These are phyloP conservation scores for Yamadazyma diospyri DNA, from an alignment of 1,139 yeast species.

Conservation along the genomic window DNA sequence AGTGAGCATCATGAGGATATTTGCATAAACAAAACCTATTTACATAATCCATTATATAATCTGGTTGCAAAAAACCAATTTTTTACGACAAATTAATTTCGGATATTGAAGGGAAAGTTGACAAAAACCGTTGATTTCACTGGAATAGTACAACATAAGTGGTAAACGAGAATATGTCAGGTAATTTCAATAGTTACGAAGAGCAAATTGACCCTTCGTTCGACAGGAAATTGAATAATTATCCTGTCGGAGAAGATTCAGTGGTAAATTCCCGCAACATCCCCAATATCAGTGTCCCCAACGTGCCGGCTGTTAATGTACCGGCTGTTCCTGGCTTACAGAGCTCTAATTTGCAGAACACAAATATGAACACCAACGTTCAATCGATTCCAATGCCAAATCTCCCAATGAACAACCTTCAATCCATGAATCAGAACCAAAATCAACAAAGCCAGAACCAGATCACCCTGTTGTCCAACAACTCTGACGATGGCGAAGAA, in stretches of 20 bases:
- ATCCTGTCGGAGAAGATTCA: slow-evolving; percentile 10
- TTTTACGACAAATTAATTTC: too few relatives aligned
- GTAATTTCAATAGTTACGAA: slow-evolving; percentile 10
- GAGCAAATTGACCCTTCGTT: slow-evolving; percentile 32
- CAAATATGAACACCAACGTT: not conserved
- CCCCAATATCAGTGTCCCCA: not conserved
- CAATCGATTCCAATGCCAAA: not conserved
- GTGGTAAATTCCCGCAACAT: slow-evolving; percentile 5
- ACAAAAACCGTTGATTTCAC: not conserved
- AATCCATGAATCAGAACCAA: not conserved
- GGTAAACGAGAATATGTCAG: slow-evolving; percentile 4
- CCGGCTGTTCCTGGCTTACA: slow-evolving; percentile 4
- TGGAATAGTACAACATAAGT: not conserved
- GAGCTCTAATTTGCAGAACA: not conserved
- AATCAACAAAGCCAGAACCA: not conserved
- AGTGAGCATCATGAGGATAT: too few relatives aligned
- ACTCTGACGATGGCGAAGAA: not conserved
- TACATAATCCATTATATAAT: slow-evolving; percentile 9
- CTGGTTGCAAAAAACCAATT: slow-evolving; percentile 8
- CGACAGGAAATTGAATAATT: slow-evolving; percentile 24
- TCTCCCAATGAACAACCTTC: not conserved
- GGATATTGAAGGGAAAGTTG: not conserved
- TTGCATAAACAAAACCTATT: too few relatives aligned
- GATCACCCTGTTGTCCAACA: not conserved
- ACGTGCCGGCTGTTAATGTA: slow-evolving; percentile 4